Conservation (phyloP, 306 rosid species). For the Medicago ruthenica region DNA sequence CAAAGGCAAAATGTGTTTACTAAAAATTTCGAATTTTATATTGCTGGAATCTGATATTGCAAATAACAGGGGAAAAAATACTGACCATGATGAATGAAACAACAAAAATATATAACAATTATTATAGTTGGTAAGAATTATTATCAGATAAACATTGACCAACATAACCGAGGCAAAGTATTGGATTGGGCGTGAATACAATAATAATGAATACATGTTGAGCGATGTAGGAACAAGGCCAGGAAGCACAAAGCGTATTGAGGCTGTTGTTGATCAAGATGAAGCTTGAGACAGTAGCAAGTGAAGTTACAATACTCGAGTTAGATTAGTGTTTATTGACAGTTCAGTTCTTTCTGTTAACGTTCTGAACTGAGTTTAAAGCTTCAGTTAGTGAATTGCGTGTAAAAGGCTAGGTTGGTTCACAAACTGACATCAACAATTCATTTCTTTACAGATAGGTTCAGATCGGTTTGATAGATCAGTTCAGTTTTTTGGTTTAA, state of each 20-base stretch:
- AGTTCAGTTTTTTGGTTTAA: constrained; percentile 7
- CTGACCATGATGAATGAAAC: background rate
- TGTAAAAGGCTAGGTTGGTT: background rate
- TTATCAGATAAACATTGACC: background rate
- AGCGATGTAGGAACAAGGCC: background rate
- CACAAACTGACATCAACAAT: background rate
- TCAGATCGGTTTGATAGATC: background rate
- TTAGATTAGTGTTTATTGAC: background rate
- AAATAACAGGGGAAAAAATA: background rate
- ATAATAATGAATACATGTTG: background rate
- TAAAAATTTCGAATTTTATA: background rate
- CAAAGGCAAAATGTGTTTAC: background rate
- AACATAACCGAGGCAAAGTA: background rate
- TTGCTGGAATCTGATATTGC: constrained; percentile 1
- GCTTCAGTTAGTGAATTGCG: background rate
- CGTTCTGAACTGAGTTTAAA: background rate
- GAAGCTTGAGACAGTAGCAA: background rate
- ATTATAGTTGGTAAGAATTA: background rate
- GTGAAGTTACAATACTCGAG: background rate
- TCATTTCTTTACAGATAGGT: background rate
- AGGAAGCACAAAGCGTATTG: background rate
- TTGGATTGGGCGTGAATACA: background rate
- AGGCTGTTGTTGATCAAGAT: background rate
- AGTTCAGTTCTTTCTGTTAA: background rate
- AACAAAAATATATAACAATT: background rate